A percentile compares a stretch with the other conserved stretches of the same genome.
Conservation (phyloP, 176 grass and related monocot genomes). For the Carex parvula region DNA sequence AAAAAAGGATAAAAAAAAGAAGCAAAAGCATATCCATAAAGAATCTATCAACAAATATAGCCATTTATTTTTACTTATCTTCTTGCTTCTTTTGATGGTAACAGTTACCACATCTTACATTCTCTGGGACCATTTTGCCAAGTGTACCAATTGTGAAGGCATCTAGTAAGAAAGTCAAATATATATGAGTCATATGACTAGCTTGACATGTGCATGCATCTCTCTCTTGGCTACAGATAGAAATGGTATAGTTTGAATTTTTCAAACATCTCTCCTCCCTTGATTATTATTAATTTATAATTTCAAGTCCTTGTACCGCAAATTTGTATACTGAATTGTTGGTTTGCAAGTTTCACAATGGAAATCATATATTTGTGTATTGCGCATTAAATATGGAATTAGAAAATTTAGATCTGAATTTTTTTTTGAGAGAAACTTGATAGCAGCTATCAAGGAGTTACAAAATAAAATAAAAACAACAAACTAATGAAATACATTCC, state of each 20-base stretch:
- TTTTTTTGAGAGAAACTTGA: too few relatives aligned
- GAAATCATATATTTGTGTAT: not conserved
- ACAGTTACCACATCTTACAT: constrained; percentile 1
- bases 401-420: too few relatives aligned
- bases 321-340: not conserved
- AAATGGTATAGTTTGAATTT: not conserved
- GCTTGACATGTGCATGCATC: not conserved
- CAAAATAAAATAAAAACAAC: too few relatives aligned
- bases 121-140: not conserved
- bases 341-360: not conserved
- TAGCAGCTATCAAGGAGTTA: too few relatives aligned
- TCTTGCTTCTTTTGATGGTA: constrained; percentile 13
- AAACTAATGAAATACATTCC: too few relatives aligned
- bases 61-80: not conserved
- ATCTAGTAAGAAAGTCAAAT: not conserved
- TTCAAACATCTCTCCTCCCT: not conserved
- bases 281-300: not conserved
- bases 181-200: not conserved
- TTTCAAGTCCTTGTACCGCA: not conserved
- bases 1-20: not conserved
- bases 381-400: not conserved
- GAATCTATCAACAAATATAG: not conserved
- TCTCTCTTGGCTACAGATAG: not conserved
- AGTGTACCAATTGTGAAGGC: not conserved
- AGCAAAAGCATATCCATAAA: not conserved